phyloP scores from a whole-genome alignment of 768 basidiomycete species.

The Agaricus blazei region DNA sequence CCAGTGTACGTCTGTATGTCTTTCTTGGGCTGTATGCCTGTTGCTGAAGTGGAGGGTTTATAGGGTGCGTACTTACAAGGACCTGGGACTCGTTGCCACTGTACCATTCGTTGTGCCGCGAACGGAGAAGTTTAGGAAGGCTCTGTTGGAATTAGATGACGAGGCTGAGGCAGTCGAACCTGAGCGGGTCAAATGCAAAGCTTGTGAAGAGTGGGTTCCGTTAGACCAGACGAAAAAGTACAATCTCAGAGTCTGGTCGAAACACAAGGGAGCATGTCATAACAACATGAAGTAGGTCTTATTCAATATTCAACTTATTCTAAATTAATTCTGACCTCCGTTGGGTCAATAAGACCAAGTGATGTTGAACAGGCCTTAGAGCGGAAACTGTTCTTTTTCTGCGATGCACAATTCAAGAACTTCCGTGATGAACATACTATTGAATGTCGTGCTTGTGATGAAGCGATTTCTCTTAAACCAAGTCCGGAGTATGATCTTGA shows the following conservation, averaged over 20 bases:
- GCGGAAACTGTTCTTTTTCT: slow-evolving; percentile 56
- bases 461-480: slow-evolving; percentile 37
- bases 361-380: slow-evolving; percentile 58
- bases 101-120: slow-evolving; percentile 23
- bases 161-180: slow-evolving; percentile 44
- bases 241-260: slow-evolving; percentile 45
- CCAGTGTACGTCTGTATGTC: slow-evolving; percentile 12
- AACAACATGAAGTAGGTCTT: slow-evolving; percentile 30
- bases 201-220: slow-evolving; percentile 60
- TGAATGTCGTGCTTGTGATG: slow-evolving; percentile 47
- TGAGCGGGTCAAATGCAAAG: slow-evolving; percentile 50
- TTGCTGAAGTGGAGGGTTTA: slow-evolving; percentile 13
- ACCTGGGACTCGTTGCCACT: slow-evolving; percentile 17
- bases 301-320: slow-evolving; percentile 4
- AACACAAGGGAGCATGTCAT: slow-evolving; percentile 45
- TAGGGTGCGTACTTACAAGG: slow-evolving; percentile 7
- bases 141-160: slow-evolving; percentile 47
- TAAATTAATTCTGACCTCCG: background rate
- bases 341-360: slow-evolving; percentile 38
- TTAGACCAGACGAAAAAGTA: slow-evolving; percentile 38
- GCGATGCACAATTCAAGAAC: slow-evolving; percentile 54
- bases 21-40: slow-evolving; percentile 18
- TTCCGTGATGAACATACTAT: slow-evolving; percentile 38
- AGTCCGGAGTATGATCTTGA: slow-evolving; percentile 55
- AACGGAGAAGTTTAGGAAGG: slow-evolving; percentile 41